phyloP scores from a whole-genome alignment of 140 eudicot genomes.

The Oenanthe javanica region DNA sequence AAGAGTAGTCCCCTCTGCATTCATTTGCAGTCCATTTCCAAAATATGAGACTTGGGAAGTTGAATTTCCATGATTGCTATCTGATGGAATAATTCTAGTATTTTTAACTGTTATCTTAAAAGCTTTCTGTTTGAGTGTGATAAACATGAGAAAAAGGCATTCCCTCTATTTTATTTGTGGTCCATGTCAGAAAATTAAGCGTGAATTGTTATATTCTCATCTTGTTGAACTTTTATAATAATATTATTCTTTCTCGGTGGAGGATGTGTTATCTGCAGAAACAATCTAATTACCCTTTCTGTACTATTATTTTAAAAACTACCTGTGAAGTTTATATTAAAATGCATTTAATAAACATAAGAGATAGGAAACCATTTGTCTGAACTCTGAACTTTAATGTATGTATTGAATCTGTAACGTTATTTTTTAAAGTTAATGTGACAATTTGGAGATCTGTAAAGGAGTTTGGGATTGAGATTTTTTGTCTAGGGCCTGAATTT shows the following conservation, averaged over 20 bases:
- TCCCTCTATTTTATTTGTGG: background rate
- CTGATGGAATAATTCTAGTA: background rate
- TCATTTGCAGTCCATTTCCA: background rate
- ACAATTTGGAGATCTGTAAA: background rate
- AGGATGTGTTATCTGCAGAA: no score
- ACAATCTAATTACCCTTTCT: background rate
- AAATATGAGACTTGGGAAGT: background rate
- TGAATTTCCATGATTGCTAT: background rate
- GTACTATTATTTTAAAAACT: background rate
- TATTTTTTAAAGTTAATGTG: background rate
- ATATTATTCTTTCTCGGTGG: no score
- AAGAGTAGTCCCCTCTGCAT: background rate
- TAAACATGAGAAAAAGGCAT: background rate
- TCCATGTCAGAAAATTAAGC: background rate
- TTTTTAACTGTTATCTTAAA: no score
- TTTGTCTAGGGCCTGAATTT: background rate
- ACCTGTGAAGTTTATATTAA: background rate
- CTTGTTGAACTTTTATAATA: no score
- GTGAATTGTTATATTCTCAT: background rate
- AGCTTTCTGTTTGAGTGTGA: background rate
- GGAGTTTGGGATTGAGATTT: background rate
- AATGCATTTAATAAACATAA: background rate
- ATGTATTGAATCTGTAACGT: background rate
- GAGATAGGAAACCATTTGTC: background rate
- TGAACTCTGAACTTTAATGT: background rate